Conservation (phyloP, 2,329 filamentous ascomycete species). For the Thelonectria discophora region DNA sequence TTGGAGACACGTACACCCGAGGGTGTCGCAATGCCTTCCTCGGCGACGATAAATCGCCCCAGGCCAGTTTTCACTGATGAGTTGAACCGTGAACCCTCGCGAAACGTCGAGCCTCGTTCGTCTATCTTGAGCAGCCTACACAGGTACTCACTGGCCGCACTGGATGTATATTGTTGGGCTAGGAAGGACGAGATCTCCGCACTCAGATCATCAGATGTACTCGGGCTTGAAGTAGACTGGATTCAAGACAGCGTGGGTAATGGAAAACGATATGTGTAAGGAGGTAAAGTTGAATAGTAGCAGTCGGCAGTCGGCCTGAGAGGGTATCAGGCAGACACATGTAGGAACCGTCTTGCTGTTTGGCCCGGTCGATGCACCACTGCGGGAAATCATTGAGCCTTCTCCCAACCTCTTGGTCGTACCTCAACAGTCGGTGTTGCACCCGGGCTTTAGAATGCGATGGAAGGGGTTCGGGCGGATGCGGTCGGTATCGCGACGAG, state of each 20-base stretch:
- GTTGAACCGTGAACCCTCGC: constrained; percentile 51
- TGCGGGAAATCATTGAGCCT: constrained; percentile 21
- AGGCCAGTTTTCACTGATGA: constrained; percentile 44
- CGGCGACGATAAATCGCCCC: constrained; percentile 34
- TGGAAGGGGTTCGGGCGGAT: not conserved
- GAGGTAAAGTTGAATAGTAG: not conserved
- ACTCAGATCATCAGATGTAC: constrained; percentile 55
- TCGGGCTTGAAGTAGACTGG: constrained; percentile 31
- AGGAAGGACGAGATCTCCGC: constrained; percentile 34
- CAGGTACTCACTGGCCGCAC: constrained; percentile 45
- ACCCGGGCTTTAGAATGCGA: not conserved
- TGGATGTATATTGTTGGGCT: constrained; percentile 33
- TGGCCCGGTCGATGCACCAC: constrained; percentile 21
- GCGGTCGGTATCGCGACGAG: constrained; percentile 11
- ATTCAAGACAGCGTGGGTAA: not conserved
- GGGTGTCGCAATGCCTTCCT: constrained; percentile 45
- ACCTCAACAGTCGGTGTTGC: not conserved
- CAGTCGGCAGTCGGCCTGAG: not conserved
- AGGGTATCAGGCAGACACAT: constrained; percentile 21
- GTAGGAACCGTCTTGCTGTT: constrained; percentile 36
- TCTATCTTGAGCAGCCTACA: constrained; percentile 45
- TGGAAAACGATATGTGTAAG: not conserved
- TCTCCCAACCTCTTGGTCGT: not conserved
- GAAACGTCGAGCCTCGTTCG: constrained; percentile 53
- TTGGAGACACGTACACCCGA: constrained; percentile 48